Evolutionary conservation across 495 filamentous ascomycete species (phyloP).

Genomic region (Rusavskia elegans): DNA sequence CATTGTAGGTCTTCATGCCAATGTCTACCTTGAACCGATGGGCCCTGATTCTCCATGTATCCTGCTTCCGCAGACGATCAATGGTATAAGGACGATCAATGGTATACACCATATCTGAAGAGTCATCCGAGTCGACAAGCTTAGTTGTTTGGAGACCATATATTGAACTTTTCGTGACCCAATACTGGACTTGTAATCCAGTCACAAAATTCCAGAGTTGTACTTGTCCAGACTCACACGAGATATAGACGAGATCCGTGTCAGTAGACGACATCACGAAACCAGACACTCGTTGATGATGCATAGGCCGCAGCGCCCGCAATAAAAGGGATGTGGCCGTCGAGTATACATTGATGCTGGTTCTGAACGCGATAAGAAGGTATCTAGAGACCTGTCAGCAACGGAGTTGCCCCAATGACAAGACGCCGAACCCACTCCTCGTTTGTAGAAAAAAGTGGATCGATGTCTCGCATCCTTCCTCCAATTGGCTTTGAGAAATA

Average conservation of each 20-base stretch:
- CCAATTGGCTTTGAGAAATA: conserved; percentile 43
- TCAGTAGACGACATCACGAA: conserved; percentile 43
- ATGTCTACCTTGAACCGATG: conserved; percentile 3
- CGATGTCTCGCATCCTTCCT: conserved; percentile 53
- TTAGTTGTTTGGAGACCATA: neutral
- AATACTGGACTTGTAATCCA: conserved; percentile 31
- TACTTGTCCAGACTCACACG: conserved; percentile 46
- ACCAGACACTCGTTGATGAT: conserved; percentile 26
- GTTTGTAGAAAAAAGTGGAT: conserved; percentile 64
- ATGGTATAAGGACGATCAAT: conserved; percentile 8
- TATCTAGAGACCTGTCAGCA: conserved; percentile 32
- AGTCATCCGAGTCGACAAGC: neutral
- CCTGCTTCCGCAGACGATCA: neutral
- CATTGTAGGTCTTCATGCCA: no score
- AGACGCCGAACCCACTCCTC: conserved; percentile 47
- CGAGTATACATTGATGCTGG: conserved; percentile 65
- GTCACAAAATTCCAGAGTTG: conserved; percentile 64
- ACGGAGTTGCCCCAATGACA: conserved; percentile 2
- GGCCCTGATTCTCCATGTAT: conserved; percentile 10
- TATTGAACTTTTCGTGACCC: conserved; percentile 14
- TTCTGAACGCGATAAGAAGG: conserved; percentile 47
- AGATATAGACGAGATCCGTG: conserved; percentile 49
- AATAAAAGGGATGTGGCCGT: conserved; percentile 63
- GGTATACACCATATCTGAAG: conserved; percentile 6
- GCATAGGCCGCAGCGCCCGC: conserved; percentile 34